Base-by-base conservation (phyloP, 2,329 filamentous ascomycete genomes). In the Leptodontidium sp. region DNA sequence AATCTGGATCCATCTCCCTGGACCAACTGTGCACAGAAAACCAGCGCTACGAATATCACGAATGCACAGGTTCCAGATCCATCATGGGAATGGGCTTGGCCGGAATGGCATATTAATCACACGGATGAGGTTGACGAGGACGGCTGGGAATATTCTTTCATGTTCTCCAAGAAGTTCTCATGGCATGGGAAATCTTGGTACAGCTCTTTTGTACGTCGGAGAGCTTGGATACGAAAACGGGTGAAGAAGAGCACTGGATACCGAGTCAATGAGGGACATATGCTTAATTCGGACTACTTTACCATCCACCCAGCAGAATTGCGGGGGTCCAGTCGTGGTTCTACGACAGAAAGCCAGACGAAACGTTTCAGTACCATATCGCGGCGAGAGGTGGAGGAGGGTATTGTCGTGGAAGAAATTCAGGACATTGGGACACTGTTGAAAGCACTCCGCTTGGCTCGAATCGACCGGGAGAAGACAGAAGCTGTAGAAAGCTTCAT, bases 181-280 rank as follows among this genome's bases (percentile, higher is more conserved):
- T 99, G 96, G 96, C 96, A 99, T 79, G 90, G 91, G 2, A 92
- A 92, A 21, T 91, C 89, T 32, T 98, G 95, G 94, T 97, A 93
- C 80, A 95, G 94, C 79, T 97, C 93, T 1, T 99, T 95, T 77
- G 96, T 98, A n/a, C 87, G 96, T 45, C 85, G 96, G 73, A 87
- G 96, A 70, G 89, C 93, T 26, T 99, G 96, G 96, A 88, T 95
- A 65, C 86, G 96, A 53, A 91, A 93, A 79, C 86, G 96, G 43
- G 86, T 91, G 64, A 93, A 91, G 80, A 87, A 88, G 77, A 83
- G 78, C 21, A 69, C 75, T 14, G 78, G 81, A 4, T 82, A 86
- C 61, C 59, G 67, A 14, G 55, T 58, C 1, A 71, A 74, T 61
- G 86, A 90, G 71, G 86, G 87, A 0, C 89, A 93, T 74, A 86